phyloP scores from a whole-genome alignment of 2,329 filamentous ascomycete genomes.

The Paraconiothyrium brasiliense region DNA sequence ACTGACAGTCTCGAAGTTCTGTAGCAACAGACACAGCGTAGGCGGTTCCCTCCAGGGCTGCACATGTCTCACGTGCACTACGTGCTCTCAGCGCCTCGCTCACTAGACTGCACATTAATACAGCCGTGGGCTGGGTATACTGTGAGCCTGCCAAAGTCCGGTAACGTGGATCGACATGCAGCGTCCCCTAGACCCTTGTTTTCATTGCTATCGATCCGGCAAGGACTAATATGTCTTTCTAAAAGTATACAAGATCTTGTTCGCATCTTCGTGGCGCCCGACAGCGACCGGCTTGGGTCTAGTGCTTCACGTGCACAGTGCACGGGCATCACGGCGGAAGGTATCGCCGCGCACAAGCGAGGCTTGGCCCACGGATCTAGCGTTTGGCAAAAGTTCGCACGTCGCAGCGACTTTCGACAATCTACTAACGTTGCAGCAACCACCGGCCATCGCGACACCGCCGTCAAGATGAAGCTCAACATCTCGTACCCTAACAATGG shows the following conservation, averaged over 20 bases:
- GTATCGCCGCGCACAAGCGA: conserved; percentile 15
- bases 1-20: neutral
- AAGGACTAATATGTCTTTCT: neutral
- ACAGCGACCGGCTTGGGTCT: neutral
- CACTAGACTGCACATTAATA: neutral
- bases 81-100: neutral
- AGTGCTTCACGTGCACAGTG: neutral
- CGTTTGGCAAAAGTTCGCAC: conserved; percentile 19
- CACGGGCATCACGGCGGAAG: conserved; percentile 4
- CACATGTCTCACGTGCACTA: neutral
- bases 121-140: neutral
- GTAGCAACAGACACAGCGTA: neutral
- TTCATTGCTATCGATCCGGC: too few species aligned
- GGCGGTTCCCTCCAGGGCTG: neutral
- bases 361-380: conserved; percentile 21
- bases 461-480: conserved; percentile 76
- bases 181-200: neutral
- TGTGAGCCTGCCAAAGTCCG: neutral
- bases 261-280: neutral
- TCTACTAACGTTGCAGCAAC: conserved; percentile 47
- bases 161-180: neutral
- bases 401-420: conserved; percentile 35
- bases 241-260: neutral
- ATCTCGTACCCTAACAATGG: conserved; percentile 96
- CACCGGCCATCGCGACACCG: conserved; percentile 40